These are phyloP conservation scores for Candida pseudofarinosa DNA, from an alignment of 805 yeast species.

Conservation along the genomic window DNA sequence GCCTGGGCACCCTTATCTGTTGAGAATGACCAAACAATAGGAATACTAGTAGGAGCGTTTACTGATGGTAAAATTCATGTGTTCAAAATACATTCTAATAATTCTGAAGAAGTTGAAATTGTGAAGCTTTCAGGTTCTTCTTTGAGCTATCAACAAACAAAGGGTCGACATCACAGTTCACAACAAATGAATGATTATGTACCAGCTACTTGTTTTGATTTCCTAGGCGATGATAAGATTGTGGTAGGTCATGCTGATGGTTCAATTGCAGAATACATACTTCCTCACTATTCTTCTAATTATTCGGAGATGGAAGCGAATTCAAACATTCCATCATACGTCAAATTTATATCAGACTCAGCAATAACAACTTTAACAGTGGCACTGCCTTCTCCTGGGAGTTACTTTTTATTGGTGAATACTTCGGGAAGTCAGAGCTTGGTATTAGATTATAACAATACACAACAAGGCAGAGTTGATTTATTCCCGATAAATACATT, in stretches of 20 bases:
- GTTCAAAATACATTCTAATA: slow-evolving; percentile 31
- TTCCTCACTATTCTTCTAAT: slow-evolving; percentile 23
- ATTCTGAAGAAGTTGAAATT: slow-evolving; percentile 9
- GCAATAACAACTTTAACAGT: slow-evolving; percentile 24
- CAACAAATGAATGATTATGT: slow-evolving; percentile 3
- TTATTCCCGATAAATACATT: slow-evolving; percentile 20
- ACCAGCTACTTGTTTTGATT: slow-evolving; percentile 46
- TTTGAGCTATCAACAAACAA: slow-evolving; percentile 13
- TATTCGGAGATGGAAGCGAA: slow-evolving; percentile 4
- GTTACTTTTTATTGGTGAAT: slow-evolving; percentile 23
- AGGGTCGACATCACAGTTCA: slow-evolving; percentile 5
- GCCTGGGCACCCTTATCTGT: slow-evolving; percentile 37
- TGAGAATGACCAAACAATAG: slow-evolving; percentile 22
- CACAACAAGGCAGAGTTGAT: slow-evolving; percentile 24
- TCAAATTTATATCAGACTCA: slow-evolving; percentile 27
- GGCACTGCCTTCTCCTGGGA: slow-evolving; percentile 18
- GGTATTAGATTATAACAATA: slow-evolving; percentile 23
- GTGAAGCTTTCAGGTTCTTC: slow-evolving; percentile 20
- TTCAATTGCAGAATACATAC: slow-evolving; percentile 50
- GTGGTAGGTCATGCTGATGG: slow-evolving; percentile 62
- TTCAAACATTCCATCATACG: slow-evolving; percentile 28
- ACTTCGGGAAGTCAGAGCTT: slow-evolving; percentile 25
- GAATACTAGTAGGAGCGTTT: slow-evolving; percentile 48
- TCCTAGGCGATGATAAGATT: slow-evolving; percentile 39
- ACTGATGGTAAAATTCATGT: slow-evolving; percentile 57